Evolutionary conservation across 1,284 basidiomycete genomes (phyloP).

Genomic region (Rhodotorula sp.): DNA sequence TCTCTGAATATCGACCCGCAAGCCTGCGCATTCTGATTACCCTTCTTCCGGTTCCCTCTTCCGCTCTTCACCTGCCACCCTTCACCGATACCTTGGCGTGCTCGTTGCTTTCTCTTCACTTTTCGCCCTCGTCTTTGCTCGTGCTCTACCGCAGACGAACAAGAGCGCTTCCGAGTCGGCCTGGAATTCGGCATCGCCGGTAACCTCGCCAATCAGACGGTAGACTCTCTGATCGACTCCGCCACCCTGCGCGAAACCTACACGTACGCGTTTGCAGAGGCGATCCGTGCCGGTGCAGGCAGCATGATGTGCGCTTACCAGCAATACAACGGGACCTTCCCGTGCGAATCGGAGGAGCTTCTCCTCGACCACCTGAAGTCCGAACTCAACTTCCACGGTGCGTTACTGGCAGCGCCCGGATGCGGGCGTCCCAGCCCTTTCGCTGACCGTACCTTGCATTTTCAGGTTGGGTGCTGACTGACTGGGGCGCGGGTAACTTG

Average conservation of each 20-base stretch:
- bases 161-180: conserved; percentile 38
- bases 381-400: conserved; percentile 41
- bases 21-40: no score
- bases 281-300: conserved; percentile 69
- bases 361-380: conserved; percentile 14
- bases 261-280: conserved; percentile 45
- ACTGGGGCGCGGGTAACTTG: conserved; percentile 40
- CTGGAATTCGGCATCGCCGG: conserved; percentile 55
- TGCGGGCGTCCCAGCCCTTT: no score
- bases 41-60: no score
- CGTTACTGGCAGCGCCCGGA: neutral
- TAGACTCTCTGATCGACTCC: conserved; percentile 49
- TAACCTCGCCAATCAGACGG: conserved; percentile 67
- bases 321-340: conserved; percentile 38
- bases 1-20: no score
- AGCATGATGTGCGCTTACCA: conserved; percentile 75
- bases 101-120: no score
- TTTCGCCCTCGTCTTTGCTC: no score
- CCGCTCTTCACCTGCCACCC: no score
- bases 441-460: no score
- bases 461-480: conserved; percentile 42
- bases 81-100: no score
- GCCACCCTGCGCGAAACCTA: conserved; percentile 6
- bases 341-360: conserved; percentile 3
- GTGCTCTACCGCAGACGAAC: no score